phyloP scores from a whole-genome alignment of 2,329 filamentous ascomycete genomes.

The Penicillium hesseltinei region DNA sequence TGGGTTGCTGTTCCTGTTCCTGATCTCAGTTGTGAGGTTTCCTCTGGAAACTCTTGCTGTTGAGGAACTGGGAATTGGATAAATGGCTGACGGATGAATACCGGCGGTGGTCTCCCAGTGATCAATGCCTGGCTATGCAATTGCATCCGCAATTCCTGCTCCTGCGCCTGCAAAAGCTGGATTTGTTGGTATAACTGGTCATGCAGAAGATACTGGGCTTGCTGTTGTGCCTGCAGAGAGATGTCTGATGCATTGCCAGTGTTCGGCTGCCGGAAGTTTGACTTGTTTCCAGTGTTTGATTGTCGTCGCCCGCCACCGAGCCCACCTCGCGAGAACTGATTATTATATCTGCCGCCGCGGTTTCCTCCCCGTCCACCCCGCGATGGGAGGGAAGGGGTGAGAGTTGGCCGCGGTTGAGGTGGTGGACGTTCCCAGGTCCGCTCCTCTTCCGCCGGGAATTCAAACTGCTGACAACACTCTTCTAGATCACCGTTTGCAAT shows the following conservation, averaged over 20 bases:
- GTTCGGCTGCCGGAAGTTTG: constrained; percentile 40
- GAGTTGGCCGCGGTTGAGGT: constrained; percentile 55
- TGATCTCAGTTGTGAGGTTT: constrained; percentile 38
- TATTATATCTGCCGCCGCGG: constrained; percentile 51
- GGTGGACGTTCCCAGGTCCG: constrained; percentile 56
- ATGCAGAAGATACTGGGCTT: constrained; percentile 49
- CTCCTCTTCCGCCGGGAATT: constrained; percentile 79
- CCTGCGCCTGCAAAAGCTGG: constrained; percentile 50
- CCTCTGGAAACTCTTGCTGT: constrained; percentile 37
- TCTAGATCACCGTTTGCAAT: constrained; percentile 75
- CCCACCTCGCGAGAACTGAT: constrained; percentile 48
- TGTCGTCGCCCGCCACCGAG: constrained; percentile 53
- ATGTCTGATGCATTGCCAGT: constrained; percentile 37
- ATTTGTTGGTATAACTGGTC: constrained; percentile 52
- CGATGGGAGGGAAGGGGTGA: constrained; percentile 46
- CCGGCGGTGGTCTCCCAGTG: constrained; percentile 39
- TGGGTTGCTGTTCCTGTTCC: constrained; percentile 41
- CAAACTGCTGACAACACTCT: constrained; percentile 82
- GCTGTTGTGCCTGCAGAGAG: constrained; percentile 43
- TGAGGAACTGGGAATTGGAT: constrained; percentile 42
- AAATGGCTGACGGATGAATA: constrained; percentile 43
- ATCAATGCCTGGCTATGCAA: constrained; percentile 47
- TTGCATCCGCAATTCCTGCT: constrained; percentile 50
- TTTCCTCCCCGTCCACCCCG: constrained; percentile 51
- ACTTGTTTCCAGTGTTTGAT: constrained; percentile 54